Percentiles rank a stretch among this genome's conserved stretches.
Conservation (phyloP, 768 basidiomycete species). For the Mycena maculata region DNA sequence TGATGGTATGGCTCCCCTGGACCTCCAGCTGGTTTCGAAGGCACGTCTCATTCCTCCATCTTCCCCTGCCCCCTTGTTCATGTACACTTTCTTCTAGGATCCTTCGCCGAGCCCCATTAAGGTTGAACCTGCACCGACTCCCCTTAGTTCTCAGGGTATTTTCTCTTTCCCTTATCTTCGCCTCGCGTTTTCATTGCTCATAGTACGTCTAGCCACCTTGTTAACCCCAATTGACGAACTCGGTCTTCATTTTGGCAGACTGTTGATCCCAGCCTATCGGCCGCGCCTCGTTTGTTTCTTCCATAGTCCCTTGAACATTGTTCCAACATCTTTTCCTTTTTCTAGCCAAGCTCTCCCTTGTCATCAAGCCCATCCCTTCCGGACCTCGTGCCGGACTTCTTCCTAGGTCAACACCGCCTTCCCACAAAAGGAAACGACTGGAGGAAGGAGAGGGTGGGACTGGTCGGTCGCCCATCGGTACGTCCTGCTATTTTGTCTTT, state of each 20-base stretch:
- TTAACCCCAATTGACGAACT: background rate
- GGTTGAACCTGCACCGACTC: background rate
- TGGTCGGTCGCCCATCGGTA: background rate
- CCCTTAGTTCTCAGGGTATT: background rate
- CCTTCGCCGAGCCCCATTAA: background rate
- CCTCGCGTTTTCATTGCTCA: background rate
- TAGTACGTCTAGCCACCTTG: background rate
- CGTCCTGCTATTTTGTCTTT: background rate
- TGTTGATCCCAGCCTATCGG: background rate
- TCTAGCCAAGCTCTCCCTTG: background rate
- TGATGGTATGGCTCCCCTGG: background rate
- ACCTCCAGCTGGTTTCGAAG: background rate
- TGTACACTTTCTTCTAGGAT: background rate
- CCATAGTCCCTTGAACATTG: background rate
- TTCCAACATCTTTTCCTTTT: background rate
- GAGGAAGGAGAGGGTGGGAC: background rate
- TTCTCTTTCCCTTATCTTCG: background rate
- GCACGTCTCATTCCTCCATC: no score
- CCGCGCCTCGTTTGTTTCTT: background rate
- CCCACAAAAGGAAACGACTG: background rate
- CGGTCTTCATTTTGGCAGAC: background rate
- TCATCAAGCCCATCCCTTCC: background rate
- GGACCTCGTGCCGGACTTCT: conserved; percentile 2
- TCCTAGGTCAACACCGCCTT: background rate
- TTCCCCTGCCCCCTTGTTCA: no score